Base-by-base conservation (phyloP, 2,329 filamentous ascomycete species). In the Cephalotrichum gorgonifer region DNA sequence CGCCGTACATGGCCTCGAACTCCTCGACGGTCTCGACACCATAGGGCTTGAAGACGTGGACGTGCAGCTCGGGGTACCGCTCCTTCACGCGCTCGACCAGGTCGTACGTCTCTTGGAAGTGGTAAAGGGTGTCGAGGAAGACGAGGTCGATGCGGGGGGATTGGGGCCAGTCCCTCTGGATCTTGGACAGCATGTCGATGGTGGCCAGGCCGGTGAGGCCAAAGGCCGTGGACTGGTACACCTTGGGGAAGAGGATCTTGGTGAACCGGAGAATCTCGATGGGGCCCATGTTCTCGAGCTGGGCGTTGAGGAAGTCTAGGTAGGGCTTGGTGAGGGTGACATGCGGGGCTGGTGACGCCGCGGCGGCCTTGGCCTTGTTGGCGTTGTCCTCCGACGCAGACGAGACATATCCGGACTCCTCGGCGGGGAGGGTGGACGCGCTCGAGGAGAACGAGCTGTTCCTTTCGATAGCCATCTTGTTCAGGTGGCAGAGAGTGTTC, bases 191-290 rank as follows among this genome's bases (percentile, higher is more conserved):
- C 81, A 93, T 90, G 68, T 94, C 88, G 62, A 93, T 75, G 52
- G 86, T 89, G 55, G 83, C 87, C 30, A 93, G 80, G 41, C 88
- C 88, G 2, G 86, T 87, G 53, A 91, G 69, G 48, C 86, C 86
- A 62, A 91, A 91, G 50, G 87, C 86, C 12, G 87, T 91, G 41
- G 86, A 88, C 68, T 93, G 87, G 71, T 81, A 96, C 42, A 97
- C 80, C 63, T 85, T 85, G 60, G 93, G 93, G 59, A 98, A 85
- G 58, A 91, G 85, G 58, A 86, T 83, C 63, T 91, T 86, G 75
- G 85, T 88, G 86, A 95, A 96, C 69, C 83, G 85, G 53, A 98
- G 79, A 59, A 97, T 85, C 55, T 96, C 91, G 76, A 91, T 76
- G 53, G 93, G 88, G 62, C 90, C 81, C 66, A 97, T 86, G 62